phyloP scores from a whole-genome alignment of 208 protist genomes.

The Crithidia bombi region DNA sequence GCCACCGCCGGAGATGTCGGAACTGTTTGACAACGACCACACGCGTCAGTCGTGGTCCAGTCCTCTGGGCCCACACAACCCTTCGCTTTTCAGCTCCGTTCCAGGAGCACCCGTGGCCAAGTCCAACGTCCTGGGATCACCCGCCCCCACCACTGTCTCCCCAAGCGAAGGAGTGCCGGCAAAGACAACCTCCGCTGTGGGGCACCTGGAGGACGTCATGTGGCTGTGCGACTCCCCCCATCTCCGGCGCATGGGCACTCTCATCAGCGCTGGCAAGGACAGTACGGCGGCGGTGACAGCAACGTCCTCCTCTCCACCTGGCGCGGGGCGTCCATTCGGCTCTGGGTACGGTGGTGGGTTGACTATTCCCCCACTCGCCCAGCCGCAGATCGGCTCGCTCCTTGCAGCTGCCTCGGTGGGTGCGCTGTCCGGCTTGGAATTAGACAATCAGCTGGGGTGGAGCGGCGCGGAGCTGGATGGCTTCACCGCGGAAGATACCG shows the following conservation, averaged over 20 bases:
- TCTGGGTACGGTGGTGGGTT: neutral
- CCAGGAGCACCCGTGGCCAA: neutral
- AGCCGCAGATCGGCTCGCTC: slow-evolving; percentile 18
- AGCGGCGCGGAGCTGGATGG: slow-evolving; percentile 33
- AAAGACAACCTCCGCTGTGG: neutral
- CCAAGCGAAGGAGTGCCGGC: neutral
- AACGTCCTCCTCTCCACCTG: slow-evolving; percentile 2
- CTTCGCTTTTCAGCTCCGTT: slow-evolving; percentile 4
- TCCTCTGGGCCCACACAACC: slow-evolving; percentile 13
- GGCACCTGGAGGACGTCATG: slow-evolving; percentile 30
- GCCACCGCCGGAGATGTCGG: slow-evolving; percentile 23
- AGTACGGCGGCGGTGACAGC: neutral
- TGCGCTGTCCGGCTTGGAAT: slow-evolving; percentile 22
- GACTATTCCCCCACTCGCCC: neutral
- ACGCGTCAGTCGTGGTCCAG: slow-evolving; percentile 22
- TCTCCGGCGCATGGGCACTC: slow-evolving; percentile 35
- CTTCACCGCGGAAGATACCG: slow-evolving; percentile 5
- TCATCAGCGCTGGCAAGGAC: slow-evolving; percentile 21
- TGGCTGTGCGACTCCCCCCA: slow-evolving; percentile 28
- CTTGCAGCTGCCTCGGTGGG: slow-evolving; percentile 23
- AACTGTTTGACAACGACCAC: slow-evolving; percentile 20
- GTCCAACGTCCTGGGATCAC: neutral
- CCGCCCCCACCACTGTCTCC: neutral
- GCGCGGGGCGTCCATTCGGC: neutral
- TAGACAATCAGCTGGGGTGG: slow-evolving; percentile 22